These are phyloP conservation scores for Marasmius fiardii DNA, from an alignment of 1,284 basidiomycete genomes.

Conservation along the genomic window DNA sequence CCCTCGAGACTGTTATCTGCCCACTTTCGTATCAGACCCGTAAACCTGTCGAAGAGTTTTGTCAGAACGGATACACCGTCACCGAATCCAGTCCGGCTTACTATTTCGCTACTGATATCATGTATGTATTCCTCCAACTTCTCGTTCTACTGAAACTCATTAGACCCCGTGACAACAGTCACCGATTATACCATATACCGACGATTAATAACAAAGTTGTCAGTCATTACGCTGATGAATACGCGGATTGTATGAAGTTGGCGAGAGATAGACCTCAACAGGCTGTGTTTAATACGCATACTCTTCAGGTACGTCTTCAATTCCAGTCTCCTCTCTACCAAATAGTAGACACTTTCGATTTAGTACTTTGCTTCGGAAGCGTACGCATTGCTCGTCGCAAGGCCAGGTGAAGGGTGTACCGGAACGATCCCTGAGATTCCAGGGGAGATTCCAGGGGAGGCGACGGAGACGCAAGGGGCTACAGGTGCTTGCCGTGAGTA, in stretches of 20 bases:
- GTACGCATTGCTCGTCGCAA: neutral
- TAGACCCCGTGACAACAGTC: neutral
- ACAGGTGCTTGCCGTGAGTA: neutral
- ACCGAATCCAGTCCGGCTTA: slow-evolving; percentile 2
- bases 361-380: slow-evolving; percentile 6
- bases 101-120: slow-evolving; percentile 11
- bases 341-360: no score
- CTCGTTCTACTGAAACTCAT: neutral
- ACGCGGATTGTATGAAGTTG: slow-evolving; percentile 1
- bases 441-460: no score
- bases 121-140: slow-evolving; percentile 1
- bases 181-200: slow-evolving; percentile 7
- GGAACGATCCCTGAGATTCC: neutral
- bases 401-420: neutral
- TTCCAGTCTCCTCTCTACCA: neutral
- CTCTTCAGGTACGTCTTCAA: neutral
- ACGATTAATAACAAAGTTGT: slow-evolving; percentile 1
- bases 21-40: slow-evolving; percentile 7
- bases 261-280: neutral
- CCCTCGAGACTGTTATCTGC: slow-evolving; percentile 9
- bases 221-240: slow-evolving; percentile 2
- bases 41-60: slow-evolving; percentile 2
- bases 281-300: slow-evolving; percentile 2
- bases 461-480: neutral
- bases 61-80: slow-evolving; percentile 5